phyloP scores from a whole-genome alignment of 75 land plant genomes.

The Cryptomeria japonica region DNA sequence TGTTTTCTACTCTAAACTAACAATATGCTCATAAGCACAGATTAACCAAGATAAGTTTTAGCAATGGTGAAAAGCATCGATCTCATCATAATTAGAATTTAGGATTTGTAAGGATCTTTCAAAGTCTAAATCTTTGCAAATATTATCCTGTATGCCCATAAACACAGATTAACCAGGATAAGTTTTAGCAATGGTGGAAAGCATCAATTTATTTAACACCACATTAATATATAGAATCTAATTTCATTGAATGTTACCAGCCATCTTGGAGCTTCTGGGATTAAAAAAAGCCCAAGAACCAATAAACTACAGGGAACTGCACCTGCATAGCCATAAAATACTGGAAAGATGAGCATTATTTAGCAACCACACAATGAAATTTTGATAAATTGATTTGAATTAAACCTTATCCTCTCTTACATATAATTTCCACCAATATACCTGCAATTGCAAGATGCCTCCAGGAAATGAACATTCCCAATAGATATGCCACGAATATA shows the following conservation, averaged over 20 bases:
- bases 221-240: background rate
- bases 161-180: background rate
- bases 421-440: slow-evolving; percentile 5
- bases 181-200: background rate
- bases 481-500: slow-evolving; percentile 21
- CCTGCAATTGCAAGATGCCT: slow-evolving; percentile 20
- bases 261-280: too few species aligned
- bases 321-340: background rate
- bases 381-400: background rate
- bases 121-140: too few species aligned
- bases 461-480: slow-evolving; percentile 9
- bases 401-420: background rate
- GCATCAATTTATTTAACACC: background rate
- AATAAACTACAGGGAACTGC: too few species aligned
- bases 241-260: slow-evolving; percentile 15
- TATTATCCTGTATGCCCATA: background rate
- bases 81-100: too few species aligned
- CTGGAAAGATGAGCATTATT: background rate
- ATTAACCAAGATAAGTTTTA: too few species aligned
- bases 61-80: too few species aligned
- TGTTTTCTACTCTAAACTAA: too few species aligned
- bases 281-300: too few species aligned
- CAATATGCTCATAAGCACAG: too few species aligned
- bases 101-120: too few species aligned
- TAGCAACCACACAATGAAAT: background rate